These are phyloP conservation scores for Panicum hallii DNA, from an alignment of 202 grass and related monocot genomes.

Conservation along the genomic window DNA sequence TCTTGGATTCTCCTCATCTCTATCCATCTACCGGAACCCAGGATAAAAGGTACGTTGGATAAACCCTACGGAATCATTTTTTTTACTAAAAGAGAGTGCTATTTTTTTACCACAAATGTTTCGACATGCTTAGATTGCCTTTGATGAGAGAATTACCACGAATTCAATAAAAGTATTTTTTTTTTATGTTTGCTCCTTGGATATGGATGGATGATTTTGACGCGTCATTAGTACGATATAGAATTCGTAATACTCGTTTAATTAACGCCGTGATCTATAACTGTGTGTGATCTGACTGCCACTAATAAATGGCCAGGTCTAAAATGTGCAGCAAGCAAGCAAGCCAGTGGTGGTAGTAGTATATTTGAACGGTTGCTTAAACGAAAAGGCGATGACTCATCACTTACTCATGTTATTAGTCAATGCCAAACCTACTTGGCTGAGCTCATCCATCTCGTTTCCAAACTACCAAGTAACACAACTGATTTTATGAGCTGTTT, in stretches of 20 bases:
- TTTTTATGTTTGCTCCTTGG: not conserved
- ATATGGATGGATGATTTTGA: not conserved
- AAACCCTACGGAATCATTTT: not conserved
- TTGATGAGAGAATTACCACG: not conserved
- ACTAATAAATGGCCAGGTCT: not conserved
- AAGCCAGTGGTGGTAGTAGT: not conserved
- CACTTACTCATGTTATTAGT: constrained; percentile 13
- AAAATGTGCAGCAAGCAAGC: not conserved
- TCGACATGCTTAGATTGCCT: not conserved
- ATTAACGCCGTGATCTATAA: not conserved
- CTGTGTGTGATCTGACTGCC: not conserved
- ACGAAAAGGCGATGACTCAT: constrained; percentile 27
- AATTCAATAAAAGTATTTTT: not conserved
- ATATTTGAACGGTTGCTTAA: not conserved
- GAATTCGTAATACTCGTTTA: not conserved
- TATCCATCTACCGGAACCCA: not conserved
- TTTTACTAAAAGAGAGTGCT: not conserved
- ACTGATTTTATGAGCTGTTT: not conserved
- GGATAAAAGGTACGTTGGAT: not conserved
- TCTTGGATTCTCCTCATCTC: not conserved
- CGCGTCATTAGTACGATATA: not conserved
- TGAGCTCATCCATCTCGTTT: not conserved
- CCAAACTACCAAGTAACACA: not conserved
- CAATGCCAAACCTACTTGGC: not conserved
- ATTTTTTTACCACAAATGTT: not conserved